Base-by-base conservation (phyloP, 2,329 filamentous ascomycete species). In the Neopestalotiopsis clavispora region DNA sequence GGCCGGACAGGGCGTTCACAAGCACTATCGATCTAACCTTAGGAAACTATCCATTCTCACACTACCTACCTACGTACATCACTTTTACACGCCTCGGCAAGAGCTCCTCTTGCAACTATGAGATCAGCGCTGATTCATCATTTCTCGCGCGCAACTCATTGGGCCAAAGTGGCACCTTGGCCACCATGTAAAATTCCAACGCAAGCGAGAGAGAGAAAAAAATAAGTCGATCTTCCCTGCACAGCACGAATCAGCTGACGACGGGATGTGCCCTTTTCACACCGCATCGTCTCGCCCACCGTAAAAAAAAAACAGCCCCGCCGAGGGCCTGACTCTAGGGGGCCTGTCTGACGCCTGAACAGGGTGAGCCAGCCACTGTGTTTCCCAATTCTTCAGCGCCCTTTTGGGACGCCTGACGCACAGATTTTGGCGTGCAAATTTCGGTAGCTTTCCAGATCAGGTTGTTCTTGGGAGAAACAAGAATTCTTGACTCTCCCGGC, bases 231-330 rank as follows among this genome's bases (percentile, higher is more conserved):
- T 65, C 61, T 69, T 58, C 65, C 59, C 62, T 60, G 67, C 68
- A 68, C 65, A 64, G 62, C 69, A 65, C 70, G 70, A 70, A 71
- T 73, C 72, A 73, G 72, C 70, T 73, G 71, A 71, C 68, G 69
- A 67, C 70, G 67, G 71, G 20, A n/a, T 52, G 45, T 38, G 45
- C 45, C 58, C 66, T 63, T 65, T 7, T 69, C 69, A 72, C 72
- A 71, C 71, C 72, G 71, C 71, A 73, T 69, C 69, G 60, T 67
- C 23, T 28, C 23, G 23, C 4, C 23, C 23, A 38, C 34, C 34
- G 45, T 7, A n/a, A 7, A 52, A n/a, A 7, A 52, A 23, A 38
- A 52, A 32, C 20, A 56, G 23, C 65, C 56, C 38, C 65, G 65
- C 59, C 57, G 28, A n/a, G 32, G n/a, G 40, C 61, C 40, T 64